Conservation (phyloP, 768 basidiomycete genomes). For the Boletus speciosus region DNA sequence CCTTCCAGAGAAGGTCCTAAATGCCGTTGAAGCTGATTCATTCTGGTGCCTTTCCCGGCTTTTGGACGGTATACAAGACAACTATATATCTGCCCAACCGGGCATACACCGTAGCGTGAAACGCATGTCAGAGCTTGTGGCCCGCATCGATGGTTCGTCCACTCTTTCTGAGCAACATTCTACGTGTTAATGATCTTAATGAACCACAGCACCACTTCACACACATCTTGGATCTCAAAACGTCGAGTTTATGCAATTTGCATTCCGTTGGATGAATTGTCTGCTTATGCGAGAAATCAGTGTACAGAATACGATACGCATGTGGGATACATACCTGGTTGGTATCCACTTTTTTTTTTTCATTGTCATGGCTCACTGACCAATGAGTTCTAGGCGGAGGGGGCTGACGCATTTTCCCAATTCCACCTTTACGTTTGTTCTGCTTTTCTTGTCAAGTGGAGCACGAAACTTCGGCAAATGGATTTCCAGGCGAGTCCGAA, state of each 20-base stretch:
- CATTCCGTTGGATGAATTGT: conserved; percentile 99
- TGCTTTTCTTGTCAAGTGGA: conserved; percentile 95
- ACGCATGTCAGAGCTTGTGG: conserved; percentile 91
- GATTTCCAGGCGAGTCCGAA: conserved; percentile 82
- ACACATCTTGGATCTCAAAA: conserved; percentile 84
- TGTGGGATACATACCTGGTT: conserved; percentile 99
- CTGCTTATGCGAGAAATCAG: conserved; percentile 97
- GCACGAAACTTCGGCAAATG: conserved; percentile 89
- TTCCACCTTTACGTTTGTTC: conserved; percentile 99
- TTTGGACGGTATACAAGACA: conserved; percentile 96
- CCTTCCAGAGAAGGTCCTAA: conserved; percentile 65
- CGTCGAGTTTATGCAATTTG: conserved; percentile 99
- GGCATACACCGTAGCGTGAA: conserved; percentile 93
- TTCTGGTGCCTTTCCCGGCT: conserved; percentile 98
- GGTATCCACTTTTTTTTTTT: conserved; percentile 26
- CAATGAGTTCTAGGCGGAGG: conserved; percentile 72
- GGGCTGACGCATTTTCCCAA: conserved; percentile 96
- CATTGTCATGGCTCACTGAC: neutral
- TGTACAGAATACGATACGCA: conserved; percentile 92
- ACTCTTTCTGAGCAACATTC: neutral
- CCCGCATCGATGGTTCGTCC: conserved; percentile 75
- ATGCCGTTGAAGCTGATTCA: conserved; percentile 92
- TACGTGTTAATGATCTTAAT: neutral
- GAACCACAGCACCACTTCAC: conserved; percentile 68
- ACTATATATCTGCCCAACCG: conserved; percentile 95